phyloP scores from a whole-genome alignment of 2,329 filamentous ascomycete species.

The Colletotrichum eremochloae region DNA sequence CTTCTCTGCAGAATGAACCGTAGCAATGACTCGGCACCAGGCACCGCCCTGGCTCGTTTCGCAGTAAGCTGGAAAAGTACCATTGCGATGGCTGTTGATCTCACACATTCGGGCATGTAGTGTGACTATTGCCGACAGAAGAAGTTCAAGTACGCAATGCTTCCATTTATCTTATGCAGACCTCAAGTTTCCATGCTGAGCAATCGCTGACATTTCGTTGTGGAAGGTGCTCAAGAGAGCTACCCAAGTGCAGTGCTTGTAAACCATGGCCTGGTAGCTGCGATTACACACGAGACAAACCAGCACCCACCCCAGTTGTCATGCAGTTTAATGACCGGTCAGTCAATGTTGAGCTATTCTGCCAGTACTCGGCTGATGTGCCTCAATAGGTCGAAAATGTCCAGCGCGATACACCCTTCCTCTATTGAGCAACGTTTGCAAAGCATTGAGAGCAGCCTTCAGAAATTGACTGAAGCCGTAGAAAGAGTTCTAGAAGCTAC shows the following conservation, averaged over 20 bases:
- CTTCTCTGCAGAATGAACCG: neutral
- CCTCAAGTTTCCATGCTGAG: no score
- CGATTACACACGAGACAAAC: slow-evolving; percentile 23
- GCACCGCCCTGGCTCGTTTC: slow-evolving; percentile 12
- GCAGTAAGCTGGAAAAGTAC: slow-evolving; percentile 1
- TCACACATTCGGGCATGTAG: neutral
- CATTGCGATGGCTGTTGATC: neutral
- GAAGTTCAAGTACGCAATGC: slow-evolving; percentile 11
- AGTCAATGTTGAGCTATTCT: fast-evolving
- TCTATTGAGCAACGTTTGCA: slow-evolving; percentile 1
- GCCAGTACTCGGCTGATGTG: neutral
- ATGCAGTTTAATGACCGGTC: neutral
- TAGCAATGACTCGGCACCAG: neutral
- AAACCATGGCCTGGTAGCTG: slow-evolving; percentile 24
- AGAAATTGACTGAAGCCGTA: slow-evolving; percentile 4
- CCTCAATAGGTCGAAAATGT: neutral
- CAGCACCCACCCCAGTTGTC: neutral
- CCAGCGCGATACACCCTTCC: neutral
- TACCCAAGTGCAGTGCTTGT: slow-evolving; percentile 30
- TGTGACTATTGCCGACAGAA: slow-evolving; percentile 33
- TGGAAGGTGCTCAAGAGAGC: slow-evolving; percentile 24
- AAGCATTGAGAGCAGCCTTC: slow-evolving; percentile 3
- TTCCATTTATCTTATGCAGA: neutral
- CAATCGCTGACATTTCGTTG: neutral
- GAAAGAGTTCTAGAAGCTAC: neutral